These are phyloP conservation scores for Clonostachys byssicola DNA, from an alignment of 2,329 filamentous ascomycete genomes.

Conservation along the genomic window DNA sequence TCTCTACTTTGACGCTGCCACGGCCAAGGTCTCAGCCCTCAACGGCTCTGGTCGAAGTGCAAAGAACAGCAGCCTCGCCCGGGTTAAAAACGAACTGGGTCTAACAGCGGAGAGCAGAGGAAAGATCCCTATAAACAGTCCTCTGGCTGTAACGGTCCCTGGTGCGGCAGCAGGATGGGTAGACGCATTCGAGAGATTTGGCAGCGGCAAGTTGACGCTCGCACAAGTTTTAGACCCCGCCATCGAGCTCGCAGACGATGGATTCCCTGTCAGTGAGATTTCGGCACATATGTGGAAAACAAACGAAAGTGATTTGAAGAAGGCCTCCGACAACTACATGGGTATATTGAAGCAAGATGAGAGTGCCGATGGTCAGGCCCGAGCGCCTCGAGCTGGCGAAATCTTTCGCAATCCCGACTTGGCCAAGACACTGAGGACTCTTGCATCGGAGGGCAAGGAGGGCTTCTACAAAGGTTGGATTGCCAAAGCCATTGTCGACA, in stretches of 20 bases:
- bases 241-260: slow-evolving; percentile 80
- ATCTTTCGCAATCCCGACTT: slow-evolving; percentile 83
- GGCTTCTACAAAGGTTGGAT: slow-evolving; percentile 89
- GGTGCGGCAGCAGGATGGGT: slow-evolving; percentile 93
- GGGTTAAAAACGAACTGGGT: slow-evolving; percentile 64
- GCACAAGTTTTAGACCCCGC: slow-evolving; percentile 78
- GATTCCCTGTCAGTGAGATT: slow-evolving; percentile 90
- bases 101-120: slow-evolving; percentile 50
- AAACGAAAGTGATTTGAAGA: slow-evolving; percentile 58
- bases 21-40: slow-evolving; percentile 75
- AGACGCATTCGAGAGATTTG: slow-evolving; percentile 82
- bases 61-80: slow-evolving; percentile 62
- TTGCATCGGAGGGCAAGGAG: slow-evolving; percentile 78
- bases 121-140: slow-evolving; percentile 69
- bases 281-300: too few species aligned
- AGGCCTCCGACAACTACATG: slow-evolving; percentile 77
- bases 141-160: slow-evolving; percentile 81
- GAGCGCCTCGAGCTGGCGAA: slow-evolving; percentile 76
- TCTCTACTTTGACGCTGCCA: slow-evolving; percentile 82
- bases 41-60: slow-evolving; percentile 89
- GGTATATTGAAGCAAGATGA: slow-evolving; percentile 85
- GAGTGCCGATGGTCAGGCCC: slow-evolving; percentile 60
- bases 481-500: slow-evolving; percentile 76
- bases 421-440: slow-evolving; percentile 72
- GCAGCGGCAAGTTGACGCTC: slow-evolving; percentile 77